phyloP scores from a whole-genome alignment of 148 eudicot species.

The Camellia lanceoleosa region DNA sequence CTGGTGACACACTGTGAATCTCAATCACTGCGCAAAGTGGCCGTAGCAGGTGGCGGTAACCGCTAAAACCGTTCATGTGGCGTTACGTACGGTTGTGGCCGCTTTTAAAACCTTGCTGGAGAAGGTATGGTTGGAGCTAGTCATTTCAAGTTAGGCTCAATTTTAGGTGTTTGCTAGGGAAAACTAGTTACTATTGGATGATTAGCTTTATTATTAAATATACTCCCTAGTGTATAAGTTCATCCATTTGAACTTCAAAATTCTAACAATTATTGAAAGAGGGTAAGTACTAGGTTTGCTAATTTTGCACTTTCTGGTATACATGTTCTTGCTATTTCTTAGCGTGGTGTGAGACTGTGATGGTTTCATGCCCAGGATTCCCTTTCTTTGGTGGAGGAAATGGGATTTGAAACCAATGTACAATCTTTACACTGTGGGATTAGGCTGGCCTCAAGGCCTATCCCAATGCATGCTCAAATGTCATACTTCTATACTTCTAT shows the following conservation, averaged over 20 bases:
- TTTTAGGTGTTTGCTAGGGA: not conserved
- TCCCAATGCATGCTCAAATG: not conserved
- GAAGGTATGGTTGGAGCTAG: not conserved
- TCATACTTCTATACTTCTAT: not conserved
- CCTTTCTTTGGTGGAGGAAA: not conserved
- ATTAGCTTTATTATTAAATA: not conserved
- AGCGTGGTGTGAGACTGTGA: not conserved
- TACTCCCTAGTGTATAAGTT: not conserved
- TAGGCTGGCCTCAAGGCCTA: not conserved
- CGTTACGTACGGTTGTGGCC: too few species aligned
- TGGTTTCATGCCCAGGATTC: not conserved
- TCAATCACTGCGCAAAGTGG: too few species aligned
- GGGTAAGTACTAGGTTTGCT: not conserved
- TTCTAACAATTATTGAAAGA: not conserved
- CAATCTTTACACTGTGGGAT: not conserved
- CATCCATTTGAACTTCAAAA: not conserved
- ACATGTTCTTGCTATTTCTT: not conserved
- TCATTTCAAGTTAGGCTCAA: not conserved
- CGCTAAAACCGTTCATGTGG: too few species aligned
- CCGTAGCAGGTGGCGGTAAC: too few species aligned
- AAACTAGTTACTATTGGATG: not conserved
- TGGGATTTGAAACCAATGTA: not conserved
- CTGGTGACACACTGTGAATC: too few species aligned
- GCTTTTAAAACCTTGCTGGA: too few species aligned
- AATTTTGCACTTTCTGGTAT: not conserved